Evolutionary conservation across 2,329 filamentous ascomycete species (phyloP).

Genomic region (Fusarium coicis): DNA sequence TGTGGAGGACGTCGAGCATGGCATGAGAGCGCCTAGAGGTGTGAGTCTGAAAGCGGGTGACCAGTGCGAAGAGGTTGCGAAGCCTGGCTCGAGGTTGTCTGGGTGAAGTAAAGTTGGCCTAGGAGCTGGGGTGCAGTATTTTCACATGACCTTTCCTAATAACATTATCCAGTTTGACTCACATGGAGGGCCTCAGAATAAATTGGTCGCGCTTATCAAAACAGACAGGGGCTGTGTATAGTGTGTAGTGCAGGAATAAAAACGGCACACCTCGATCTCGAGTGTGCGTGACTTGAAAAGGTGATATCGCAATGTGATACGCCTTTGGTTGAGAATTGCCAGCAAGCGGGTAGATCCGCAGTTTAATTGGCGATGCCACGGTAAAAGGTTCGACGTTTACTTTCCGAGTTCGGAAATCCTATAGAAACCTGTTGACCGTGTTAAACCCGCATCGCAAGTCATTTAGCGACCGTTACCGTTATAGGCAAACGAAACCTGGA

Average conservation of each 20-base stretch:
- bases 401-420: slow-evolving; percentile 34
- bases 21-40: slow-evolving; percentile 23
- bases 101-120: slow-evolving; percentile 1
- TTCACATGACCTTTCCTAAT: slow-evolving; percentile 28
- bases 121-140: slow-evolving; percentile 11
- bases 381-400: slow-evolving; percentile 20
- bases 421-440: slow-evolving; percentile 21
- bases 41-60: slow-evolving; percentile 29
- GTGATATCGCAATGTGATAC: slow-evolving; percentile 12
- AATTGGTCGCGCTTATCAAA: slow-evolving; percentile 14
- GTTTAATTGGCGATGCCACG: slow-evolving; percentile 23
- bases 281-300: slow-evolving; percentile 2
- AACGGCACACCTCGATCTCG: neutral
- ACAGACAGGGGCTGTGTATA: slow-evolving; percentile 19
- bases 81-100: slow-evolving; percentile 10
- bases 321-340: slow-evolving; percentile 5
- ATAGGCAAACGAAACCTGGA: slow-evolving; percentile 3
- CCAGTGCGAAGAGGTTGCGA: slow-evolving; percentile 32
- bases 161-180: slow-evolving; percentile 28
- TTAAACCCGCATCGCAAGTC: slow-evolving; percentile 10
- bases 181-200: slow-evolving; percentile 33
- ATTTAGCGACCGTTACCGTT: slow-evolving; percentile 36
- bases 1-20: slow-evolving; percentile 17
- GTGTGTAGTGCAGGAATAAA: neutral
- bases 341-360: slow-evolving; percentile 37